These are phyloP conservation scores for Porphyra umbilicalis DNA, from an alignment of 31 red algal species.

Conservation along the genomic window DNA sequence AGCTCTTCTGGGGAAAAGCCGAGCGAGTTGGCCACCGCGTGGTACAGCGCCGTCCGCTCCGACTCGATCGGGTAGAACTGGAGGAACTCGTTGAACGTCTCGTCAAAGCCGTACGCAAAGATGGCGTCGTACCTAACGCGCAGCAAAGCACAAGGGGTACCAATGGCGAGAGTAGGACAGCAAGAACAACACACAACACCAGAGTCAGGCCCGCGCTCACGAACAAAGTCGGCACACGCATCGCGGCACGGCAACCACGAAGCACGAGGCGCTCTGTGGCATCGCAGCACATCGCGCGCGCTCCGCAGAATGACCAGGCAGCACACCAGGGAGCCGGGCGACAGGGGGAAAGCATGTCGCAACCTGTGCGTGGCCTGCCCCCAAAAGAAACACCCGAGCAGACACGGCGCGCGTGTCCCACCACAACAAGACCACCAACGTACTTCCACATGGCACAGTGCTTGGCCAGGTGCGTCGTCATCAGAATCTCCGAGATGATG, in stretches of 20 bases:
- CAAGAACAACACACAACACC: not conserved
- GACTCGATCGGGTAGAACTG: conserved; percentile 46
- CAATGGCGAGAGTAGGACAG: not conserved
- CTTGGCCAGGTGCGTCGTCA: conserved; percentile 60
- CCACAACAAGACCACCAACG: not conserved
- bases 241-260: no score
- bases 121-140: conserved; percentile 40
- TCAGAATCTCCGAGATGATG: conserved; percentile 66
- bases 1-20: conserved; percentile 23
- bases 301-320: no score
- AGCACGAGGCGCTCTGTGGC: no score
- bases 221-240: no score
- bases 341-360: no score
- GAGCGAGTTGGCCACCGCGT: conserved; percentile 24
- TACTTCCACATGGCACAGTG: conserved; percentile 49
- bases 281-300: no score
- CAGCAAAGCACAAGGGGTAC: no score
- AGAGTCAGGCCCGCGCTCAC: no score
- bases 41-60: conserved; percentile 42
- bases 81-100: conserved; percentile 48
- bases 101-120: conserved; percentile 67
- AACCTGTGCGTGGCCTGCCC: no score
- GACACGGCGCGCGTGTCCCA: no score
- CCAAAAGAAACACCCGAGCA: no score
- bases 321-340: no score